Evolutionary conservation across 2,329 filamentous ascomycete species (phyloP).

Genomic region (Colletotrichum viniferum): DNA sequence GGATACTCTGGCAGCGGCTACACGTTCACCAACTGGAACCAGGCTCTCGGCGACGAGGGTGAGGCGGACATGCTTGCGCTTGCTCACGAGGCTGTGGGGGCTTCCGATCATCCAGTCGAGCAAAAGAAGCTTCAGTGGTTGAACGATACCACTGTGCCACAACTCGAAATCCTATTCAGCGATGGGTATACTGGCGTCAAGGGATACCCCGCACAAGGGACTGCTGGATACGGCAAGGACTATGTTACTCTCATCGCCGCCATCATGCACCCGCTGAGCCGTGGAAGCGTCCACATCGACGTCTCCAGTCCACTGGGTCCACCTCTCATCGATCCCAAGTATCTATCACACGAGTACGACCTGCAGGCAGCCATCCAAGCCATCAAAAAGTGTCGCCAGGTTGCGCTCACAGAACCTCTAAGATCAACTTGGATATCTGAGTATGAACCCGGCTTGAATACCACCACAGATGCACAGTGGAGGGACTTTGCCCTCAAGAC

Average conservation of each 20-base stretch:
- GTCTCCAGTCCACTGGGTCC: constrained; percentile 33
- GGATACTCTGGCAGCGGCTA: constrained; percentile 44
- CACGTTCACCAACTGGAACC: constrained; percentile 44
- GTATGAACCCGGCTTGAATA: constrained; percentile 33
- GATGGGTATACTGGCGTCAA: constrained; percentile 47
- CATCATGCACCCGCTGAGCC: constrained; percentile 33
- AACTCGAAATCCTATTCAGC: constrained; percentile 48
- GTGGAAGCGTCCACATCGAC: constrained; percentile 35
- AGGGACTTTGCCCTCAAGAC: constrained; percentile 20
- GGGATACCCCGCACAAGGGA: constrained; percentile 33
- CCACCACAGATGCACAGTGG: constrained; percentile 23
- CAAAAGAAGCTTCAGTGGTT: constrained; percentile 45
- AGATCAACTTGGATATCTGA: constrained; percentile 32
- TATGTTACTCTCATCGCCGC: constrained; percentile 32
- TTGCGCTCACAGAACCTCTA: constrained; percentile 34
- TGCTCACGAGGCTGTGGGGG: constrained; percentile 33
- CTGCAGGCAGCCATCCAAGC: constrained; percentile 31
- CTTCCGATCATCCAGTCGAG: constrained; percentile 33
- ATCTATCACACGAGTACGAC: constrained; percentile 23
- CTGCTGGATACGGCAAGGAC: constrained; percentile 29
- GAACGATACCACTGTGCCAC: constrained; percentile 36
- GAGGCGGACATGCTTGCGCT: constrained; percentile 31
- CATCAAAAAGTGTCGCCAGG: constrained; percentile 33
- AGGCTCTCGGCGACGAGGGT: constrained; percentile 33
- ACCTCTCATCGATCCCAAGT: constrained; percentile 37